Conservation (phyloP, 2,329 filamentous ascomycete genomes). For the Aspergillus hortae region DNA sequence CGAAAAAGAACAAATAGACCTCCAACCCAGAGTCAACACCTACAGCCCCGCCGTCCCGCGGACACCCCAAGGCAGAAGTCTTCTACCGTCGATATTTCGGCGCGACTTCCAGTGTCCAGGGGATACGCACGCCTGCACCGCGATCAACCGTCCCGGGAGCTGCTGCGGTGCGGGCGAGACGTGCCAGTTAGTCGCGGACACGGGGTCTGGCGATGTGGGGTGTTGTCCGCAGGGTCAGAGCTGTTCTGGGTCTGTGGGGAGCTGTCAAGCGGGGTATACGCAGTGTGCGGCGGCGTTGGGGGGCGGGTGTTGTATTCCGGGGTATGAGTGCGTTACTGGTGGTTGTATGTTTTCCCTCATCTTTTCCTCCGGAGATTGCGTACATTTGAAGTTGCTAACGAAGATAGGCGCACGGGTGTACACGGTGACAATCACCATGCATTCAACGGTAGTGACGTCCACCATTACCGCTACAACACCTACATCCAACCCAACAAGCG, state of each 20-base stretch:
- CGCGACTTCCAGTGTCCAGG: constrained; percentile 57
- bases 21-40: constrained; percentile 12
- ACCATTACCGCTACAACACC: constrained; percentile 27
- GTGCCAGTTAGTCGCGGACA: constrained; percentile 53
- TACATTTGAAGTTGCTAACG: neutral
- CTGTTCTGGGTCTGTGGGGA: constrained; percentile 51
- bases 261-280: constrained; percentile 52
- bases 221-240: constrained; percentile 55
- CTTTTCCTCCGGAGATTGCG: neutral
- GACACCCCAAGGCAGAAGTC: no score
- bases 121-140: constrained; percentile 52
- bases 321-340: constrained; percentile 54
- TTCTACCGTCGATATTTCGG: constrained; percentile 3
- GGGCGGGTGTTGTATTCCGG: constrained; percentile 61
- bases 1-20: constrained; percentile 2
- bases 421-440: constrained; percentile 34
- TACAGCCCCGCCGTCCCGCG: neutral
- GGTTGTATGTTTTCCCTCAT: constrained; percentile 45
- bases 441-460: constrained; percentile 28
- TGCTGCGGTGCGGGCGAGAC: constrained; percentile 54
- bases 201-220: constrained; percentile 54
- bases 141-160: constrained; percentile 54
- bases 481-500: constrained; percentile 27
- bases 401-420: constrained; percentile 31
- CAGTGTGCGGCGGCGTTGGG: constrained; percentile 53